These are phyloP conservation scores for Fulvia fulva DNA, from an alignment of 2,329 filamentous ascomycete species.

Conservation along the genomic window DNA sequence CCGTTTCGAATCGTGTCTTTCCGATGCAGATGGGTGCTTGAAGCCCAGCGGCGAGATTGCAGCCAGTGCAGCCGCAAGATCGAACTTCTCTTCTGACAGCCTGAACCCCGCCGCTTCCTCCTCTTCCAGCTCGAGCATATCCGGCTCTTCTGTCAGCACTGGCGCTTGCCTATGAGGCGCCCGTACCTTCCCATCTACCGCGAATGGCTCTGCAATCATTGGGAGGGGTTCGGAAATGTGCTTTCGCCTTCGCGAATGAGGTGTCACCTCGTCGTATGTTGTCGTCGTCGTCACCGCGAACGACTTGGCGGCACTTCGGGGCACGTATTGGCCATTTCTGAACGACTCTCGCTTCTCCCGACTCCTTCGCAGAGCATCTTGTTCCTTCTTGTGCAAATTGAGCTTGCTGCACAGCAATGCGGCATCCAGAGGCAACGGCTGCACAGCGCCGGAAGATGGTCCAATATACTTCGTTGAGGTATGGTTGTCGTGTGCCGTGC, in stretches of 20 bases:
- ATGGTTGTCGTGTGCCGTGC: not conserved
- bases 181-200: not conserved
- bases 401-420: slow-evolving; percentile 21
- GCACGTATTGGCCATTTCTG: slow-evolving; percentile 12
- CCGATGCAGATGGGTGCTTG: not conserved
- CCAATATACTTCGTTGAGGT: not conserved
- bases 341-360: slow-evolving; percentile 13
- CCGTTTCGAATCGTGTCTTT: not conserved
- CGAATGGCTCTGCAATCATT: not conserved
- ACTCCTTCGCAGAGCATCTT: slow-evolving; percentile 12
- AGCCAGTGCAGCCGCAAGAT: not conserved
- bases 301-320: slow-evolving; percentile 15
- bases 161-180: not conserved
- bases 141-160: not conserved
- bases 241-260: not conserved
- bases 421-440: slow-evolving; percentile 7
- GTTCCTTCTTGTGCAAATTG: slow-evolving; percentile 17
- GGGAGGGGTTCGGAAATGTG: not conserved
- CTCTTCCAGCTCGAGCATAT: not conserved
- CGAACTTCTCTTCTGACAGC: not conserved
- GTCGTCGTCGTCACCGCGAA: slow-evolving; percentile 16
- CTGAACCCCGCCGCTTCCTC: not conserved
- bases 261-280: not conserved
- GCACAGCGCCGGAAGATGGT: not conserved
- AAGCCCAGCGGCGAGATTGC: not conserved